Conservation (phyloP, 805 yeast genomes). For the Komagataella kurtzmanii region DNA sequence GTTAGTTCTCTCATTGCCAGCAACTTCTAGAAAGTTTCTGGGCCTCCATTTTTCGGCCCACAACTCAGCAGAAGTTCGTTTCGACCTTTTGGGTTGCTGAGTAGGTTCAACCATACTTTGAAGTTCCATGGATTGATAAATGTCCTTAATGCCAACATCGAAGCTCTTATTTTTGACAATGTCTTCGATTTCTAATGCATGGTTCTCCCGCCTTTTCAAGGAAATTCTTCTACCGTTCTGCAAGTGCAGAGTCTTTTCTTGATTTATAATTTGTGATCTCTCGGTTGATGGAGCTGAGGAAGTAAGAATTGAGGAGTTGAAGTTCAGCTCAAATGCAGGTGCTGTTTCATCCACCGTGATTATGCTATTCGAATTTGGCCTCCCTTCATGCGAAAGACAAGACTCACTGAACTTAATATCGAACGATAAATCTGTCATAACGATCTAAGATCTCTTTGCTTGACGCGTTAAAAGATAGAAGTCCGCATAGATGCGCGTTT, state of each 20-base stretch:
- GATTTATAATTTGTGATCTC: not conserved
- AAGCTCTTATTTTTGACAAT: not conserved
- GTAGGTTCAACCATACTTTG: slow-evolving; percentile 1
- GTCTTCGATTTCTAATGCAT: not conserved
- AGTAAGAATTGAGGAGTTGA: not conserved
- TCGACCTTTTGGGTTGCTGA: slow-evolving; percentile 4
- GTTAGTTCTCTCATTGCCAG: slow-evolving; percentile 58
- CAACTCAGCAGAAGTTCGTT: slow-evolving; percentile 7
- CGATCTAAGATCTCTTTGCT: not conserved
- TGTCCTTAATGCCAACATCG: not conserved
- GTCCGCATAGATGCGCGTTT: not conserved
- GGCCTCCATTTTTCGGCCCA: slow-evolving; percentile 67
- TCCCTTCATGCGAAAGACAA: not conserved
- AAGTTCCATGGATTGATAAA: not conserved
- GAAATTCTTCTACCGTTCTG: not conserved
- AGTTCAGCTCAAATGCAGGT: not conserved
- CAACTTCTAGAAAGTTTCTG: slow-evolving; percentile 42
- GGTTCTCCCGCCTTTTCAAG: not conserved
- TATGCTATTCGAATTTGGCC: not conserved
- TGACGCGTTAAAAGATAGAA: not conserved
- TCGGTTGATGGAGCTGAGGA: not conserved
- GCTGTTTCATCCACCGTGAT: not conserved
- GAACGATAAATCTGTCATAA: not conserved
- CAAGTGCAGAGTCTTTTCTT: not conserved
- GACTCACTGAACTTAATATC: not conserved